Evolutionary conservation across 169 alveolate species (phyloP), one percentile per base, ranked within the genome.

Genomic region (Amoebophrya sp.): DNA sequence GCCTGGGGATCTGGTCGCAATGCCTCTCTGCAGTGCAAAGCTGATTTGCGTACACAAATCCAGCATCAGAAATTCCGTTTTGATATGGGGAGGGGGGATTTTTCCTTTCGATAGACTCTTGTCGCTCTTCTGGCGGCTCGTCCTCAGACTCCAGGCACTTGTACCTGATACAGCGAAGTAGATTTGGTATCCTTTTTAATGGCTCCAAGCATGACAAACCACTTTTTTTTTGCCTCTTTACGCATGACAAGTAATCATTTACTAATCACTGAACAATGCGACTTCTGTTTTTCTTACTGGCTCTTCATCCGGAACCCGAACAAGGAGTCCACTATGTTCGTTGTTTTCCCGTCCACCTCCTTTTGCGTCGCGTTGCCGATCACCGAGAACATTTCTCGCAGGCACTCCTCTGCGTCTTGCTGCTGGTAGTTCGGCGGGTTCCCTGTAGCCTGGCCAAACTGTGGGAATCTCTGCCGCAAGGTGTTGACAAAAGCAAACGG

Each of bases 361-460:
- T 29, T 41, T 35, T 25, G 40, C 10, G 89, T 77, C 40, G 89
- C 83, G 54, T 41, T 38, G 29, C 55, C 83, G 89, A 90, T 7
- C 12, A 53, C 53, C 47, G 77, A n/a, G 55, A 90, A 32, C 92
- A 90, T 90, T 0, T 66, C 89, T 0, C 92, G 83, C 47, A 90
- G 88, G 92, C 77, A 90, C 54, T 90, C 92, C 3, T 90, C 92
- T 33, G 92, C 92, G 40, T 90, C 92, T 89, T 90, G 92, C 89
- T 90, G 92, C 38, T 90, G 92, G 18, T n/a, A n/a, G 3, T 2
- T 0, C 23, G 40, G 39, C 89, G 40, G 40, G 25, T 77, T 23
- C 40, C 40, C 40, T 3, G 89, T 77, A 3, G 40, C n/a, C 40
- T n/a, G 32, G 38, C 40, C 89, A 32, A 77, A 77, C 89, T 23